Evolutionary conservation across 2,329 filamentous ascomycete genomes (phyloP), one percentile per base, ranked within the genome.

Genomic region (Exophiala sp.): DNA sequence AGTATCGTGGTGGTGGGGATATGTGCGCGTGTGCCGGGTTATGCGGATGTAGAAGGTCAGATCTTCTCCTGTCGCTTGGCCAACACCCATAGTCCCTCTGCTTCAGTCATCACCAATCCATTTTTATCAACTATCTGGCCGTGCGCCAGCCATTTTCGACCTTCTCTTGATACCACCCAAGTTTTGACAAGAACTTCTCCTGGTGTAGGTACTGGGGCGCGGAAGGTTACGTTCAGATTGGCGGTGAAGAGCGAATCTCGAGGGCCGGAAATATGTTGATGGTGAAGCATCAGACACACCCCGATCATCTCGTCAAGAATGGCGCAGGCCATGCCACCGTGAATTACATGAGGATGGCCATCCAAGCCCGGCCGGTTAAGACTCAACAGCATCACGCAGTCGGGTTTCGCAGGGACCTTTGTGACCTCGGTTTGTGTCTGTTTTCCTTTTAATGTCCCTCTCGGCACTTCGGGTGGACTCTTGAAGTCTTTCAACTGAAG

Each of bases 271-370:
- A 52, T 32, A 22, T 58, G 50, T 41, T 57, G 50, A 44, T 55
- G 46, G 44, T 67, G 65, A 21, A 64, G 52, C 46, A 65, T 63
- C 22, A 70, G 63, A 10, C 65, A 64, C 11, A 70, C 52, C 1
- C 68, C 70, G 68, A 73, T 71, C 19, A 67, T 63, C 58, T 73
- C 71, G 48, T 73, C 71, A 19, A 73, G 63, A 18, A 71, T 50
- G 3, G 68, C 68, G 22, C 68, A 66, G 10, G 69, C 55, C 27
- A 71, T 58, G 13, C 70, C 70, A 2, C 70, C 70, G 43, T 73
- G 70, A 16, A 65, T 66, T 1, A 65, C 66, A 3, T 53, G 50
- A 1, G 69, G 66, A 52, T 72, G 68, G 2, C 70, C 69, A 19
- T 64, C 65, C 3, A 72, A 52, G 6, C 68, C 70, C 1, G 66